These are phyloP conservation scores for Lyophyllum semitale DNA, from an alignment of 768 basidiomycete genomes.

Conservation along the genomic window DNA sequence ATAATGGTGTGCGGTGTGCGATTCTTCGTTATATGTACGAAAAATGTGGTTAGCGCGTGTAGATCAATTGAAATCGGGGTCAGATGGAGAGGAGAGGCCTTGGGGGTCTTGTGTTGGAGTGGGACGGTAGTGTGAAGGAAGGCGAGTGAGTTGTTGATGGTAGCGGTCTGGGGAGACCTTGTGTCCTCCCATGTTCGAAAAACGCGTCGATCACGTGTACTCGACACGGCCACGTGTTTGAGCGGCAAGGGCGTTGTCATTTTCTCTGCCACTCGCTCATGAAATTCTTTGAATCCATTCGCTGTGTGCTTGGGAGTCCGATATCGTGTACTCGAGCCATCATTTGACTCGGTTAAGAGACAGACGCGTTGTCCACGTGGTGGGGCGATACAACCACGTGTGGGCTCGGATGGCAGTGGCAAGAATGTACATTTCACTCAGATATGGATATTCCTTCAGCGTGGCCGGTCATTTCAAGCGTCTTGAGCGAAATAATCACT, in stretches of 20 bases:
- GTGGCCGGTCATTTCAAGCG: too few species aligned
- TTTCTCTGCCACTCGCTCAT: too few species aligned
- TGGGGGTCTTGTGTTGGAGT: not conserved
- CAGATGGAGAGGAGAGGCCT: not conserved
- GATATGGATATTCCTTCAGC: too few species aligned
- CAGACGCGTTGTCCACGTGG: not conserved
- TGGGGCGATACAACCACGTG: not conserved
- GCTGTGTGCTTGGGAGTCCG: too few species aligned
- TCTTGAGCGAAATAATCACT: too few species aligned
- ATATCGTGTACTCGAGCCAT: too few species aligned
- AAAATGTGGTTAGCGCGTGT: not conserved
- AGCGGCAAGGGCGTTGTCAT: not conserved
- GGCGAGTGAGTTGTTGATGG: not conserved
- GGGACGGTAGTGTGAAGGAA: not conserved
- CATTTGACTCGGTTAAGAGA: not conserved
- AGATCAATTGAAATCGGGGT: not conserved
- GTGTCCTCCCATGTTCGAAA: constrained; percentile 19
- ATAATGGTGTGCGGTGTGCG: not conserved
- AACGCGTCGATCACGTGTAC: constrained; percentile 36
- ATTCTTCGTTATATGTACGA: not conserved
- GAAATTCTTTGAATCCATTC: too few species aligned
- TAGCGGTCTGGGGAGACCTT: not conserved
- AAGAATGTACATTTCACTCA: too few species aligned
- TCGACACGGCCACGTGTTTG: constrained; percentile 14
- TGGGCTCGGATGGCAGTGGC: not conserved